Conservation (phyloP, 164 flowering plant species). For the Hamamelis virginiana region DNA sequence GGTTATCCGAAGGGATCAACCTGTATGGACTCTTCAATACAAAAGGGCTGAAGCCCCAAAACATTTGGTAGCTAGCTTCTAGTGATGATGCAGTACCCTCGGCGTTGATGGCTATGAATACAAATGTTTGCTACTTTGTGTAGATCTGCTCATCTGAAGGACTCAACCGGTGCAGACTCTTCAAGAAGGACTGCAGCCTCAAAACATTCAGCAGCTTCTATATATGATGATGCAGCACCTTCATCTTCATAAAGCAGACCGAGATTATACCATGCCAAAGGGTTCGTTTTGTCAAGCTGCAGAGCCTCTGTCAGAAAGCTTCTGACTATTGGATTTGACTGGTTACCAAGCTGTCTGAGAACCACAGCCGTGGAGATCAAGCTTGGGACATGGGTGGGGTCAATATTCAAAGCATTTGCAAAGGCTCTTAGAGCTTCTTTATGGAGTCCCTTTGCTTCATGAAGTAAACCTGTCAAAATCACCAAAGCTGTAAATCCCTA, state of each 20-base stretch:
- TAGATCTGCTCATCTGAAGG: constrained; percentile 34
- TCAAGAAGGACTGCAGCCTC: constrained; percentile 37
- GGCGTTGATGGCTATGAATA: neutral
- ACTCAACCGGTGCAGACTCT: constrained; percentile 42
- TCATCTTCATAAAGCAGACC: constrained; percentile 28
- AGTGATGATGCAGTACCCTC: neutral
- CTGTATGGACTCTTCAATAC: too few species aligned
- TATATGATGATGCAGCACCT: constrained; percentile 20
- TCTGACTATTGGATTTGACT: constrained; percentile 22
- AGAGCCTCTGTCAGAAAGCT: constrained; percentile 39
- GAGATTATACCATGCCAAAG: constrained; percentile 45
- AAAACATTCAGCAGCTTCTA: constrained; percentile 46
- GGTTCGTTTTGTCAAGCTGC: constrained; percentile 30
- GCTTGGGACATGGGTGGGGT: constrained; percentile 45
- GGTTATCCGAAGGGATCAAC: neutral
- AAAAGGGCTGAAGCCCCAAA: too few species aligned
- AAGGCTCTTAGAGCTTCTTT: constrained; percentile 35
- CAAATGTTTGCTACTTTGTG: neutral
- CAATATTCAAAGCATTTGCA: constrained; percentile 26
- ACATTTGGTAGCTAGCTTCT: too few species aligned
- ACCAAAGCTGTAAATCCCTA: neutral
- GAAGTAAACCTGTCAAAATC: constrained; percentile 31
- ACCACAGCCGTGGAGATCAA: constrained; percentile 36
- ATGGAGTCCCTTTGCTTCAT: constrained; percentile 28
- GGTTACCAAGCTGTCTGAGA: constrained; percentile 22